phyloP scores from a whole-genome alignment of 768 basidiomycete species.

The Tricholoma sp. region DNA sequence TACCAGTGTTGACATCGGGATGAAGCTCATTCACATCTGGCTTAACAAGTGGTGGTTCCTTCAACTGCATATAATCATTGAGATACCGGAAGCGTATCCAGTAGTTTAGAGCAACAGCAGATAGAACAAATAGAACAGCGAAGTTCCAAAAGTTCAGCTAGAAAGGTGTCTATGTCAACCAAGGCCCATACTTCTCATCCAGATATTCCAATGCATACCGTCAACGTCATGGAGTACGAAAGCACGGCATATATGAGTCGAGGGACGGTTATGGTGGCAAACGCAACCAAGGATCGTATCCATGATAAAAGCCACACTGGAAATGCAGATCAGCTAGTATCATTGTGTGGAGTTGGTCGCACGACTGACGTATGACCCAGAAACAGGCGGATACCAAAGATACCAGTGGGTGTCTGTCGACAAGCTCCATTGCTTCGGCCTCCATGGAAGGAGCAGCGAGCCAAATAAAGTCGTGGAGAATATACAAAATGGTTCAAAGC shows the following conservation, averaged over 20 bases:
- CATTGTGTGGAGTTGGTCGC: slow-evolving; percentile 4
- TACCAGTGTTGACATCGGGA: slow-evolving; percentile 81
- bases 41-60: slow-evolving; percentile 78
- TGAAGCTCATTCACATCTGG: slow-evolving; percentile 84
- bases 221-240: slow-evolving; percentile 87
- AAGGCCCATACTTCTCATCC: background rate
- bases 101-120: slow-evolving; percentile 68
- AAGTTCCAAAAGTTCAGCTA: slow-evolving; percentile 93
- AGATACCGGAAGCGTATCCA: slow-evolving; percentile 82
- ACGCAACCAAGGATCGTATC: slow-evolving; percentile 66
- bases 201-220: slow-evolving; percentile 40
- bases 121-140: slow-evolving; percentile 66
- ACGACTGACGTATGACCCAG: slow-evolving; percentile 72
- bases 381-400: slow-evolving; percentile 77
- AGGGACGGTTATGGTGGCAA: slow-evolving; percentile 81
- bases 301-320: slow-evolving; percentile 82
- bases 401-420: slow-evolving; percentile 63
- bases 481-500: background rate
- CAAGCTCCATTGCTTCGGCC: slow-evolving; percentile 27
- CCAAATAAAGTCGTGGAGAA: background rate
- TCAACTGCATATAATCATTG: slow-evolving; percentile 69
- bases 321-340: slow-evolving; percentile 3
- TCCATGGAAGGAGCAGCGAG: slow-evolving; percentile 27
- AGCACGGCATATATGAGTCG: slow-evolving; percentile 70
- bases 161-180: slow-evolving; percentile 4